Base-by-base conservation (phyloP, 129 eudicot species). In the Gnaphalium uliginosum region DNA sequence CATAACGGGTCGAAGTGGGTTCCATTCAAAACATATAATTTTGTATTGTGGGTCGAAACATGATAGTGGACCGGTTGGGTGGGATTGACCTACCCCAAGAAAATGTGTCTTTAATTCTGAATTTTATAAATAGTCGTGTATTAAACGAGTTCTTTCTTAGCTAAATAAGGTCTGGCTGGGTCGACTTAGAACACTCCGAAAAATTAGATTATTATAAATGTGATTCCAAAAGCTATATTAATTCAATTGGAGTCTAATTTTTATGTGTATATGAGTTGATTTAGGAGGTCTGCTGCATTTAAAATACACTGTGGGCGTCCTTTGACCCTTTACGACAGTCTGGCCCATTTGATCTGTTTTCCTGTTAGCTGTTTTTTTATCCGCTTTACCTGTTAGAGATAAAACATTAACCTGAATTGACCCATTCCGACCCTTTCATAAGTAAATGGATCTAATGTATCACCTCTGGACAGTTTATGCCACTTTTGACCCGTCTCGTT, bases 201-300 rank as follows among this genome's bases (percentile, higher is more conserved):
- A 9, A 43, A 46, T 13, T 5, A 0, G 18, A 56, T 5, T 6
- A 19, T 56, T 4, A n/a, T 29, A 69, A 18, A 25, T 69, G 51
- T 48, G n/a, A 33, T 72, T 72, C 15, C 67, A 32, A 57, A 71
- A 21, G 33, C 19, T 27, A 51, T 71, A 30, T 71, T n/a, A 46
- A n/a, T 53, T 10, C 4, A 27, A 10, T n/a, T 22, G 4, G 14
- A 11, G 5, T n/a, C 10, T 8, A 72, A 33, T 37, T 33, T 37
- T 72, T 19, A 3, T 8, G 56, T 30, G 22, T 22, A 33, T 19
- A 4, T 27, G 32, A 54, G 24, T 4, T 53, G 48, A 19, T 26
- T 7, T 51, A 51, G n/a, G 75, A 70, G 63, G n/a, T 51, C 22
- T 22, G 29, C n/a, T 18, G 21, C 48, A n/a, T 71, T 50, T 26